Conservation (phyloP, 2,329 filamentous ascomycete species). For the Nemania sp. region DNA sequence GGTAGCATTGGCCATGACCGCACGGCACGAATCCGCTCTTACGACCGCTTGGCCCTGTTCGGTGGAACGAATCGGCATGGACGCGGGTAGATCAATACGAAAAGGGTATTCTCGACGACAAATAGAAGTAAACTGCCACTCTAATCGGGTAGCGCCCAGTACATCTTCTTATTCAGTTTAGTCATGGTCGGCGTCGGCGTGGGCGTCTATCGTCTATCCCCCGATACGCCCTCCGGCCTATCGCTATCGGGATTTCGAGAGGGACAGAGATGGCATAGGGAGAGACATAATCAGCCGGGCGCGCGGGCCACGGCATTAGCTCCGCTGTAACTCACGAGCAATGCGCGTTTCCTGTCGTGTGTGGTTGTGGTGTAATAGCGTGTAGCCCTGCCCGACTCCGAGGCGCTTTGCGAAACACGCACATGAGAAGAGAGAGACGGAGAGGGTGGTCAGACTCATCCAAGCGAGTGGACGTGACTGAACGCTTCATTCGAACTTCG, state of each 20-base stretch:
- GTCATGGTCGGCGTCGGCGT: not conserved
- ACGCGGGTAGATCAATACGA: not conserved
- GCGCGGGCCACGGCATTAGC: not conserved
- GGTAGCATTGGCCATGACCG: not conserved
- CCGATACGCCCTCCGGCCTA: too few species aligned
- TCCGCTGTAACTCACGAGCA: conserved; percentile 2
- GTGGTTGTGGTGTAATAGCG: not conserved
- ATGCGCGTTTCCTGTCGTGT: conserved; percentile 9
- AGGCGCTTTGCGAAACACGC: not conserved
- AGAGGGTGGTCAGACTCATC: conserved; percentile 22
- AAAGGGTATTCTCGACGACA: not conserved
- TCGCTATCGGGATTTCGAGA: too few species aligned
- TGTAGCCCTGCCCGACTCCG: not conserved
- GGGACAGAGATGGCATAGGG: too few species aligned
- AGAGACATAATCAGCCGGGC: not conserved
- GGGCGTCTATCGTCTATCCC: too few species aligned
- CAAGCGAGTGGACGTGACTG: conserved; percentile 4
- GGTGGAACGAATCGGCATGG: not conserved
- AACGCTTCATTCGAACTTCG: not conserved
- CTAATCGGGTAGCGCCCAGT: not conserved
- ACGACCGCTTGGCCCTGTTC: conserved; percentile 11
- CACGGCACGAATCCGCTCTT: conserved; percentile 11
- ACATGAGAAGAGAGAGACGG: not conserved
- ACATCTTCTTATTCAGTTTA: not conserved
- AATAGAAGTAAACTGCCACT: conserved; percentile 8